Base-by-base conservation (phyloP, 495 filamentous ascomycete species). In the Talaromyces proteolyticus region DNA sequence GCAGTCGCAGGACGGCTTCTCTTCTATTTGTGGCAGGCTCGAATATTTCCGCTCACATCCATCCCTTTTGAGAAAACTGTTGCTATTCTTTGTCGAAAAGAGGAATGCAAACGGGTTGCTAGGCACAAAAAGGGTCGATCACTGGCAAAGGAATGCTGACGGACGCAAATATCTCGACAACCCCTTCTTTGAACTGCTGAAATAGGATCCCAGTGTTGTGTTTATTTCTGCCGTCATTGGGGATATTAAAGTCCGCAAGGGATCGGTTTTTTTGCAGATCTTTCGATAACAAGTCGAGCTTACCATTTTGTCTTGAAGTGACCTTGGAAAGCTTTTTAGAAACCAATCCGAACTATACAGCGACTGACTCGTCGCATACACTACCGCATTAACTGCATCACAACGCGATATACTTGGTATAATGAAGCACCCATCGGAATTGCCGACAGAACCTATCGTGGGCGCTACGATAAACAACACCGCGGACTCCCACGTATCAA, bases 381-480 rank as follows among this genome's bases (percentile, higher is more conserved):
- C n/a, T n/a, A n/a, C n/a, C n/a, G n/a, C n/a, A n/a, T n/a, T n/a
- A n/a, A n/a, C n/a, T n/a, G n/a, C n/a, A n/a, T n/a, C n/a, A n/a
- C n/a, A n/a, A n/a, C n/a, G n/a, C n/a, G n/a, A n/a, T n/a, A n/a
- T n/a, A n/a, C n/a, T 34, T 34, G 1, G 29, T 1, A 34, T 34
- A 49, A 41, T 41, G 47, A 16, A 18, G 12, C 47, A 41, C 37
- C 18, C 47, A 11, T 14, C 34, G 10, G 16, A 49, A 23, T 20
- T 49, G 19, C 47, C 47, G 22, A 26, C 47, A 41, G 34, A 41
- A n/a, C 21, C 47, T 16, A 36, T 26, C 36, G 21, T 49, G 10
- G 47, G 47, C 4, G 47, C 22, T 16, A 49, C 47, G 17, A 41
- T 49, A 39, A 41, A 23, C 20, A 41, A 24, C 34, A 23, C 22